phyloP scores from a whole-genome alignment of 352 stramenopile genomes.

The Peronospora farinosa region DNA sequence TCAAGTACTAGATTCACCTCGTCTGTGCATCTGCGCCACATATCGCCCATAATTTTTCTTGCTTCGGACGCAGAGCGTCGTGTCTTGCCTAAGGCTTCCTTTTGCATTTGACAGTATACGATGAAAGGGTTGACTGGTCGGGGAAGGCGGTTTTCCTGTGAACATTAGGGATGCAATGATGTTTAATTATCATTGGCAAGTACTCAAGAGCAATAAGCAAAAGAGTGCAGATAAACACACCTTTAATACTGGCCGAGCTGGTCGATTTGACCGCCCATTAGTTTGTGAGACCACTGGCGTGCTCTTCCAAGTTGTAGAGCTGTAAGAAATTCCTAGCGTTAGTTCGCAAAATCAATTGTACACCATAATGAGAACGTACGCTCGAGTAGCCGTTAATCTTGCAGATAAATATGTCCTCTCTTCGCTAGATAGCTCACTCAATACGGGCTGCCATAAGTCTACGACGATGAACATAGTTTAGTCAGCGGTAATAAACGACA shows the following conservation, averaged over 20 bases:
- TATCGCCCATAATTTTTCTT: slow-evolving; percentile 75
- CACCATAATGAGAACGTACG: slow-evolving; percentile 23
- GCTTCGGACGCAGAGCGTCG: slow-evolving; percentile 61
- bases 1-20: slow-evolving; percentile 28
- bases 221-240: slow-evolving; percentile 3
- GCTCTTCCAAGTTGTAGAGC: slow-evolving; percentile 44
- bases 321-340: slow-evolving; percentile 16
- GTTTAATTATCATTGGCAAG: slow-evolving; percentile 2
- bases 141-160: slow-evolving; percentile 47
- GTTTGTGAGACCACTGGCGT: slow-evolving; percentile 13
- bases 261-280: slow-evolving; percentile 28
- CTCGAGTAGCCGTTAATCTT: slow-evolving; percentile 31
- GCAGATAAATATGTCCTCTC: slow-evolving; percentile 62
- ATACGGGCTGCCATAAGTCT: slow-evolving; percentile 63
- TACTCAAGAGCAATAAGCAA: neutral
- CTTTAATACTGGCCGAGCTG: slow-evolving; percentile 25
- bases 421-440: slow-evolving; percentile 66
- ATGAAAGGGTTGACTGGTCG: slow-evolving; percentile 80
- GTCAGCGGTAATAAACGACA: neutral
- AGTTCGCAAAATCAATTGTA: neutral
- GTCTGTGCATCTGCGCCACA: slow-evolving; percentile 76
- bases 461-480: slow-evolving; percentile 1
- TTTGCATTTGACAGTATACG: slow-evolving; percentile 77
- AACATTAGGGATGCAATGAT: neutral
- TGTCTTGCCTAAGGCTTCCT: slow-evolving; percentile 49